A percentile compares a stretch with the other conserved stretches of the same genome.
Conservation (phyloP, 2,329 filamentous ascomycete species). For the Fusarium stilboides region DNA sequence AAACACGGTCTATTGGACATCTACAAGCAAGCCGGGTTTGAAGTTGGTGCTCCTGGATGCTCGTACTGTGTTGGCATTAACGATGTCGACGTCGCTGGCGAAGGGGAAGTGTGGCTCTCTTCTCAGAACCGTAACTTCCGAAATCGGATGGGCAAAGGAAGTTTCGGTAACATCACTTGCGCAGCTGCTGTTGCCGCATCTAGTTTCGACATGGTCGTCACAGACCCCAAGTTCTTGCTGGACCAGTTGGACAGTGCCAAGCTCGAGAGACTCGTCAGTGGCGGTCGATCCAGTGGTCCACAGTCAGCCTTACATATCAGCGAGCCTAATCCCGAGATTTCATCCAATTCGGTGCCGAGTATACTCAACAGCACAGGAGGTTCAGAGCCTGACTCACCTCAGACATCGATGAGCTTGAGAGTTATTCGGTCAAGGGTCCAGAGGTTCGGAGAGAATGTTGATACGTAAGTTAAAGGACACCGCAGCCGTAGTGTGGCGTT, state of each 20-base stretch:
- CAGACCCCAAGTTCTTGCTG: slow-evolving; percentile 51
- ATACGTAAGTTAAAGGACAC: slow-evolving; percentile 30
- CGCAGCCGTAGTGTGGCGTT: no score
- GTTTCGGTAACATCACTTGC: slow-evolving; percentile 60
- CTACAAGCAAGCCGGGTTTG: slow-evolving; percentile 59
- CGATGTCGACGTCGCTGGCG: slow-evolving; percentile 56
- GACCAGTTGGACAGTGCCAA: slow-evolving; percentile 5
- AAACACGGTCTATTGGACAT: slow-evolving; percentile 54
- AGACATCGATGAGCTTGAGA: not conserved
- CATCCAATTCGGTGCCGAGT: not conserved
- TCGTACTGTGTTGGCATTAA: slow-evolving; percentile 61
- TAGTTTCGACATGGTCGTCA: slow-evolving; percentile 61
- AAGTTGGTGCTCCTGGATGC: slow-evolving; percentile 59
- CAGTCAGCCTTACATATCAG: not conserved
- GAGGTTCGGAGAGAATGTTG: slow-evolving; percentile 38
- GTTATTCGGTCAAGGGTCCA: slow-evolving; percentile 30
- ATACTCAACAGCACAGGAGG: not conserved
- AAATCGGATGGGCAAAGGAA: slow-evolving; percentile 58
- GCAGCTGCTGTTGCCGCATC: slow-evolving; percentile 64
- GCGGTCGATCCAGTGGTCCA: not conserved
- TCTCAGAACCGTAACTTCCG: slow-evolving; percentile 62
- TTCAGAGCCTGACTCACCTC: not conserved
- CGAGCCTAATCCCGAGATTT: slow-evolving; percentile 3
- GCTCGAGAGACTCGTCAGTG: not conserved
- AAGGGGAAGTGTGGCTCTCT: slow-evolving; percentile 60